Base-by-base conservation (phyloP, 2,329 filamentous ascomycete species). In the Penicillium sp. region DNA sequence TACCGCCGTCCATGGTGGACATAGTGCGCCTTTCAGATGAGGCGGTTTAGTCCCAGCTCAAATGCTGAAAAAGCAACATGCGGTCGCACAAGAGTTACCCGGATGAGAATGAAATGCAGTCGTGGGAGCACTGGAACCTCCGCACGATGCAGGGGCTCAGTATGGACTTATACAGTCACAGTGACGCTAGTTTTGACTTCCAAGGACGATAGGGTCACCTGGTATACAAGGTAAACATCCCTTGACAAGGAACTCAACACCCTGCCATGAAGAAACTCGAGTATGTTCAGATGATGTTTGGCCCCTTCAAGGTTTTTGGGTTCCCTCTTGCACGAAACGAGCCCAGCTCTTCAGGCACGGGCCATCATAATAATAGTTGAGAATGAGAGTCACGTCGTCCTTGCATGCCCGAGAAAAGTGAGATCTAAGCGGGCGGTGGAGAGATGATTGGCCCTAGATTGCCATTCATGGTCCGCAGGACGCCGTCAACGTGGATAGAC, bases 401-500 rank as follows among this genome's bases (percentile, higher is more conserved):
- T 74, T 75, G 71, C 72, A 75, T 75, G 67, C 70, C 70, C 62
- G 65, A 64, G 56, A 59, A 58, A 66, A 64, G 62, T 62, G 58
- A 65, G 60, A 64, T 63, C 53, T 51, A 52, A 54, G 47, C 54
- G 49, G 35, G 44, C 27, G 51, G 15, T 33, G 37, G 37, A 20
- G 29, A 18, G 26, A 49, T 61, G 55, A 71, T 72, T 72, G 70
- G 69, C 43, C 51, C 57, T 26, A 58, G 54, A 55, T 55, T 27
- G 29, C 26, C 51, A 54, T 51, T 48, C 18, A 61, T 56, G 60
- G 56, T 57, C 63, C 66, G 67, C 62, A 67, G 64, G 64, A 52
- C 54, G 60, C 63, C 53, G 59, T 64, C 64, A 71, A 73, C 69
- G 70, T 73, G 69, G 70, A 67, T 55, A 60, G 61, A 54, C 61